Evolutionary conservation across 176 grass and related monocot genomes (phyloP).

Genomic region (Carex parvula): DNA sequence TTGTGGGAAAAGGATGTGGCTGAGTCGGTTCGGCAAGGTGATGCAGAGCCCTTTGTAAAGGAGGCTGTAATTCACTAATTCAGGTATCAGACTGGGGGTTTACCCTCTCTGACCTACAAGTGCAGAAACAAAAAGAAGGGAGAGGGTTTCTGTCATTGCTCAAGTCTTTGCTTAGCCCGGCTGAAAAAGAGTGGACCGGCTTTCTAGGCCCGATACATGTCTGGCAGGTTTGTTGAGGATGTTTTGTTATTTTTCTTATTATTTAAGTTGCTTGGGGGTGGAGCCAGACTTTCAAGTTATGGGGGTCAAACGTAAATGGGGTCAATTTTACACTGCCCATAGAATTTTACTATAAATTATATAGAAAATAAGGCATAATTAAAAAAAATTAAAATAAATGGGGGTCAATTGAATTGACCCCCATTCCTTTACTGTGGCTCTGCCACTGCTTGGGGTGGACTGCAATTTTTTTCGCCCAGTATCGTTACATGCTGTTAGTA

Average conservation of each 20-base stretch:
- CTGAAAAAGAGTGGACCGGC: constrained; percentile 76
- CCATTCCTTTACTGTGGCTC: too few relatives aligned
- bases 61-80: constrained; percentile 86
- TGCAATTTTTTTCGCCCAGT: neutral
- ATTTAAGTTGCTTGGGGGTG: neutral
- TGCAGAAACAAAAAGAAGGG: constrained; percentile 56
- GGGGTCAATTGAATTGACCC: too few relatives aligned
- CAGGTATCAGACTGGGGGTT: constrained; percentile 95
- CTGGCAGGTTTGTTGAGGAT: constrained; percentile 70
- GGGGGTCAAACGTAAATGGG: too few relatives aligned
- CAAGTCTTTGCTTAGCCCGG: constrained; percentile 58
- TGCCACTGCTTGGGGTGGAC: neutral
- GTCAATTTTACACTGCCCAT: too few relatives aligned
- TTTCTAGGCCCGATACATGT: constrained; percentile 96
- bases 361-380: too few relatives aligned
- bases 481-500: neutral
- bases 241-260: neutral
- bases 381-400: too few relatives aligned
- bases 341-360: too few relatives aligned
- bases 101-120: constrained; percentile 85
- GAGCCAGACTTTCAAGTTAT: too few relatives aligned
- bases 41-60: constrained; percentile 64
- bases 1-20: constrained; percentile 85
- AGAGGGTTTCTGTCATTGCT: constrained; percentile 57
- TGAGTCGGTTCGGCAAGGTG: constrained; percentile 76